Base-by-base conservation (phyloP, 2,329 filamentous ascomycete species). In the Aspergillus aculeatus region DNA sequence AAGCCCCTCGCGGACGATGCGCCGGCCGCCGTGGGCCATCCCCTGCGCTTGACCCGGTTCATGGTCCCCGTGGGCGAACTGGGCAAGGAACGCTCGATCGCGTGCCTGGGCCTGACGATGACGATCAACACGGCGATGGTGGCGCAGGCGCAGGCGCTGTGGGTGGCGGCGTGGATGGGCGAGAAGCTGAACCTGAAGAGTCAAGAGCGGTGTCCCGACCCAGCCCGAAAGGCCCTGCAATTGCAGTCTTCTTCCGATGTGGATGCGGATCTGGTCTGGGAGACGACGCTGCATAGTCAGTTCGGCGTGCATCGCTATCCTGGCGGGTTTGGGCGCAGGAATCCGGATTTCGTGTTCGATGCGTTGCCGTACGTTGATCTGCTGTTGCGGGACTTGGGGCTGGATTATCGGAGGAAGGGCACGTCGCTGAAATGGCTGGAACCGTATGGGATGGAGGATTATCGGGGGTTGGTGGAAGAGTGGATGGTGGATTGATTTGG, bases 321-420 rank as follows among this genome's bases (percentile, higher is more conserved):
- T 0, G 73, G 63, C 1, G 89, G 89, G 0, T 87, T 85, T 68
- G 89, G 89, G 1, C 79, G 78, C 11, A 68, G 70, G 2, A 73
- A 75, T 11, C 74, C 75, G 0, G 89, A 91, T 71, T 87, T 92
- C 64, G 86, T 90, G 19, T 93, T 94, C 68, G 91, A 95, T 72
- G 83, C 83, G 0, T 71, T 94, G 56, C 89, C 89, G 4, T 95
- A 92, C 68, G 71, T 91, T 19, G 90, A 93, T 72, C 68, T 88
- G 68, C 71, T 94, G 69, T 70, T 90, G 61, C 75, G 77, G 4
- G 90, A 94, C 71, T 67, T 93, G 58, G 88, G 85, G 0, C 72
- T 92, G 57, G 76, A 81, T 19, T 77, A 77, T 1, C 66, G 64
- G 62, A 66, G 78, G 24, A 81, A 79, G 62, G 48, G 57, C 1